phyloP scores from a whole-genome alignment of 352 stramenopile genomes.

The Globisporangium parvum region DNA sequence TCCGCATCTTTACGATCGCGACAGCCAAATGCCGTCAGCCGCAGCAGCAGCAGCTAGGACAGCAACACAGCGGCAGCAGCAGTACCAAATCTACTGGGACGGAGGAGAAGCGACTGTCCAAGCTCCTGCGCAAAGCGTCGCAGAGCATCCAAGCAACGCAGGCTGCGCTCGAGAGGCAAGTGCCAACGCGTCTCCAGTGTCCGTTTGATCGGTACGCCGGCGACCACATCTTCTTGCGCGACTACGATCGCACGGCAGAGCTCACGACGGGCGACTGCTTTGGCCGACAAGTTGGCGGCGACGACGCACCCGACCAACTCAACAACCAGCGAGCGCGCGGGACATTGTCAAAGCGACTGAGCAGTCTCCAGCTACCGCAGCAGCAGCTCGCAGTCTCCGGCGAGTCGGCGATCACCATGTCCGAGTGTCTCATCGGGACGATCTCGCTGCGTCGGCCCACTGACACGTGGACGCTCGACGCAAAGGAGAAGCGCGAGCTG shows the following conservation, averaged over 20 bases:
- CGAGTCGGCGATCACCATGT: slow-evolving; percentile 27
- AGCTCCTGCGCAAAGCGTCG: slow-evolving; percentile 7
- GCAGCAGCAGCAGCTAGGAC: not conserved
- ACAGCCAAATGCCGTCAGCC: slow-evolving; percentile 6
- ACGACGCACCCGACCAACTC: not conserved
- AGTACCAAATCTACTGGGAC: not conserved
- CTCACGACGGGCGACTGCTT: slow-evolving; percentile 20
- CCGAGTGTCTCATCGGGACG: slow-evolving; percentile 30
- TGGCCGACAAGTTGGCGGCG: slow-evolving; percentile 11
- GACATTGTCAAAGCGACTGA: not conserved
- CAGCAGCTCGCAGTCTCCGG: not conserved
- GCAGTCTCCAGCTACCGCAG: not conserved
- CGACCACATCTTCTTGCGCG: slow-evolving; percentile 26
- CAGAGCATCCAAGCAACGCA: slow-evolving; percentile 1
- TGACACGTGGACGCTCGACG: not conserved
- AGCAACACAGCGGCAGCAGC: not conserved
- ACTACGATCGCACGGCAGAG: slow-evolving; percentile 24
- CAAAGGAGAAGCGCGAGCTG: slow-evolving; percentile 17
- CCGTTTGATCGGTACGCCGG: slow-evolving; percentile 22
- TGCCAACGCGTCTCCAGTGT: not conserved
- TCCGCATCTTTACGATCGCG: slow-evolving; percentile 11
- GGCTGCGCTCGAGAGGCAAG: slow-evolving; percentile 7
- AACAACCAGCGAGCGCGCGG: not conserved
- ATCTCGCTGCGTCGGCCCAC: slow-evolving; percentile 3
- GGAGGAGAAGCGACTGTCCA: slow-evolving; percentile 7